A percentile compares a stretch with the other conserved stretches of the same genome.
Evolutionary conservation across 495 filamentous ascomycete genomes (phyloP).

Genomic region (Aspergillus haitiensis): DNA sequence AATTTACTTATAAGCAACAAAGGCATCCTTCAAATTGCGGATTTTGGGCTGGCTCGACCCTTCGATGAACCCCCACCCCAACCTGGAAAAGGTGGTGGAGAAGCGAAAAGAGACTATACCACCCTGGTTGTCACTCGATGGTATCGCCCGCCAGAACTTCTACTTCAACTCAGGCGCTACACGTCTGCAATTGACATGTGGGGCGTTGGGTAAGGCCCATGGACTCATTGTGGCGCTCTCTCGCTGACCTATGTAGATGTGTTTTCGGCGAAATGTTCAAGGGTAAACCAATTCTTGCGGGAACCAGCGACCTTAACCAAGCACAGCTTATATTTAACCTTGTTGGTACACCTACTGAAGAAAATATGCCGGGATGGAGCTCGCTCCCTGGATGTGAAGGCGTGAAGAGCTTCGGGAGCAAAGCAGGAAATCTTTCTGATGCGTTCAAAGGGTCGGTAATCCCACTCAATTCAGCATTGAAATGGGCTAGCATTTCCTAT

Average conservation of each 20-base stretch:
- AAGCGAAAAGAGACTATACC: slow-evolving; percentile 88
- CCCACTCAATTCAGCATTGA: neutral
- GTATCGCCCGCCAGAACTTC: slow-evolving; percentile 93
- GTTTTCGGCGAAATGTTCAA: slow-evolving; percentile 99
- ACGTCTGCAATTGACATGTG: slow-evolving; percentile 97
- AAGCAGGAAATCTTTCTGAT: slow-evolving; percentile 64
- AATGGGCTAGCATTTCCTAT: neutral
- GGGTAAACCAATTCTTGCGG: slow-evolving; percentile 87
- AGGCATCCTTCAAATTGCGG: slow-evolving; percentile 92
- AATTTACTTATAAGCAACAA: slow-evolving; percentile 96
- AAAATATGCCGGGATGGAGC: slow-evolving; percentile 92
- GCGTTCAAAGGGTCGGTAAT: slow-evolving; percentile 65
- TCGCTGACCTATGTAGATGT: slow-evolving; percentile 56
- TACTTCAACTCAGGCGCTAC: slow-evolving; percentile 82
- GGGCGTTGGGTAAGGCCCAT: slow-evolving; percentile 78
- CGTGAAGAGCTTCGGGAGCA: slow-evolving; percentile 62
- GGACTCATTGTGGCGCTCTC: neutral
- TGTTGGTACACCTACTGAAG: slow-evolving; percentile 86
- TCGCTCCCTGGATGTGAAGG: slow-evolving; percentile 77
- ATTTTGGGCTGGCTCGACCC: slow-evolving; percentile 92
- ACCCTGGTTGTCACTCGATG: slow-evolving; percentile 92
- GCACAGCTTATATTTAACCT: slow-evolving; percentile 88
- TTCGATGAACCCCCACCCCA: slow-evolving; percentile 85
- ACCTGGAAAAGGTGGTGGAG: slow-evolving; percentile 76
- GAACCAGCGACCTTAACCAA: slow-evolving; percentile 86